Evolutionary conservation across 495 filamentous ascomycete genomes (phyloP), one percentile per base, ranked within the genome.

Genomic region (Hypomontagnella submonticulosa): DNA sequence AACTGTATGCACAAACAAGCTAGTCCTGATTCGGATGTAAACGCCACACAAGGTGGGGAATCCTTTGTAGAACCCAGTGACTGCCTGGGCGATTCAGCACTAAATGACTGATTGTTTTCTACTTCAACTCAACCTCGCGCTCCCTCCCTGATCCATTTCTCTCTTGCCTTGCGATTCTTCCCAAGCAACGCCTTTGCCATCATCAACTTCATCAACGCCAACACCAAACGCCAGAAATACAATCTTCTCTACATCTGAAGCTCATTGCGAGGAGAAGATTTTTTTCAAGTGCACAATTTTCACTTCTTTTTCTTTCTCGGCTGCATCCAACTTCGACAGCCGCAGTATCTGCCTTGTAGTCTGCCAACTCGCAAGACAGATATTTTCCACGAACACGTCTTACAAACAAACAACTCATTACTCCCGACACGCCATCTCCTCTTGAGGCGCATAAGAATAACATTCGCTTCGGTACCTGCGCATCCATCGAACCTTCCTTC

Each of bases 311-410:
- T 61, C 34, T 36, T 55, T 66, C 61, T 67, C 71, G 75, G 64
- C 65, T 73, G 76, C 79, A 80, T 73, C 77, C 75, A 79, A 78
- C 72, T 80, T 80, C 73, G 75, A 63, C 59, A 71, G 75, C 70
- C 77, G 64, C 70, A 57, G 6, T 6, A 27, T 51, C 46, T 65
- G 67, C 58, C 65, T 67, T 54, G 42, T 60, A 5, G 23, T 12
- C 9, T 49, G 33, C 49, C 55, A 65, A 30, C 47, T 46, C 27
- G 38, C 57, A 13, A 54, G 57, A 51, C 56, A 48, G 44, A 38
- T n/a, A 9, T 57, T 56, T 53, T 46, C 55, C 19, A 47, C 40
- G 5, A 43, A 23, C 37, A 36, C 23, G 20, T 61, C 20, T 44
- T 55, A 49, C 32, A 11, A 23, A 20, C 43, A 12, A 57, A 43